Evolutionary conservation across 2,329 filamentous ascomycete genomes (phyloP), one percentile per base, ranked within the genome.

Genomic region (Juglanconis oblonga): DNA sequence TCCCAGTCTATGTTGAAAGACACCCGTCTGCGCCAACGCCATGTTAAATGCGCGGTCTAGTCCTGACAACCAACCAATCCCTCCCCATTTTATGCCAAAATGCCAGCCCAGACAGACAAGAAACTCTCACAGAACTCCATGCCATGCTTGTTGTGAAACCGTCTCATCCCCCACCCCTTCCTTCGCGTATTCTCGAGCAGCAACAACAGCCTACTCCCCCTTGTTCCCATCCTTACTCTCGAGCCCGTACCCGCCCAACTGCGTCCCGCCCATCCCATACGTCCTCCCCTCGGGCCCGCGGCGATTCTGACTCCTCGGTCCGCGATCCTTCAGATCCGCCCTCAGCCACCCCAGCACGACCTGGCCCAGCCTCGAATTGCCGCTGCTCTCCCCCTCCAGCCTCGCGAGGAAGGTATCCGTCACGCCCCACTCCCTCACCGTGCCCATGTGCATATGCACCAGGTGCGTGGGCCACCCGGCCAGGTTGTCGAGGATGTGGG

Each of bases 401-500:
- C 75, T 73, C 17, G 81, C 77, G 54, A 91, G 79, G 77, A 95
- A 93, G 38, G 80, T 77, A 57, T 88, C 86, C 49, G 94, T 86
- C 40, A 79, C 77, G 1, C 92, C 94, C 87, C 88, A 96, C 74
- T 96, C 90, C 79, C 91, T 93, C 64, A 97, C 89, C 64, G 82
- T 86, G 33, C 95, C 95, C 51, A 97, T 74, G 71, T 92, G 89
- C 94, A 99, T 97, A 73, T 98, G 94, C 53, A 96, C 93, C 42
- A 99, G 80, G 76, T 99, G 93, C 1, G 91, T 96, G 6, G 95
- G 95, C 95, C 95, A 99, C 24, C 88, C 87, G 0, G 92, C 92
- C 54, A 99, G 79, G 73, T 98, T 97, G 72, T 99, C 95, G 67
- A 99, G 77, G 65, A 99, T 97, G 75, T 99, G 95, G 13, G 95